phyloP scores from a whole-genome alignment of 2,329 filamentous ascomycete species.

The Mycocentrospora acerina region DNA sequence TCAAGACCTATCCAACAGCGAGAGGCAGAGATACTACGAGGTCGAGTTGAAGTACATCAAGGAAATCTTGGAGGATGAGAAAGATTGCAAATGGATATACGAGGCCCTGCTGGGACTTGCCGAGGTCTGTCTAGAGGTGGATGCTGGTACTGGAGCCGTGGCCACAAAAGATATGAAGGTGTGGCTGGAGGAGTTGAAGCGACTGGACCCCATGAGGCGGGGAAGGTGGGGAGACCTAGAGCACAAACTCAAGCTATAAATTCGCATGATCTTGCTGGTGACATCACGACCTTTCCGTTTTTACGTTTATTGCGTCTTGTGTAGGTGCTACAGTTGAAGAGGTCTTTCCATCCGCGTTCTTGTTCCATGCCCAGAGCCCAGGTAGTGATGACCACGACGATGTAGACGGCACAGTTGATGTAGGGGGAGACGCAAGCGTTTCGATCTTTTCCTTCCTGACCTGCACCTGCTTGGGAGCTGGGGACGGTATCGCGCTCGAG shows the following conservation, averaged over 20 bases:
- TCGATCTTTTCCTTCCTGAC: conserved; percentile 11
- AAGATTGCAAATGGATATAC: conserved; percentile 85
- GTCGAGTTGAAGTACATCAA: conserved; percentile 74
- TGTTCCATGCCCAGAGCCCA: conserved; percentile 38
- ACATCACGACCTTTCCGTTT: conserved; percentile 58
- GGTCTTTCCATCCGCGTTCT: conserved; percentile 43
- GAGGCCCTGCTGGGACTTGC: conserved; percentile 80
- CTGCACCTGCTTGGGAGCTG: conserved; percentile 11
- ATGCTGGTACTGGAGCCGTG: conserved; percentile 41
- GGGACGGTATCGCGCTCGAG: conserved; percentile 11
- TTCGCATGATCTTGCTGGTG: neutral
- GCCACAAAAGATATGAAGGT: conserved; percentile 48
- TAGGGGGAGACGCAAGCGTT: conserved; percentile 1
- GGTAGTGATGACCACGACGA: conserved; percentile 32
- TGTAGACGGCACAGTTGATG: conserved; percentile 1
- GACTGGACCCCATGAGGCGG: conserved; percentile 71
- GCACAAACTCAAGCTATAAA: conserved; percentile 46
- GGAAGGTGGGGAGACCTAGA: conserved; percentile 76
- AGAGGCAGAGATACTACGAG: conserved; percentile 66
- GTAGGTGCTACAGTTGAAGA: conserved; percentile 57
- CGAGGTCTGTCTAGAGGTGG: conserved; percentile 57
- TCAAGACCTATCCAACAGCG: conserved; percentile 60
- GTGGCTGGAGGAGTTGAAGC: conserved; percentile 65
- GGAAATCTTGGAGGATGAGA: conserved; percentile 65
- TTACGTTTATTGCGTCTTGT: conserved; percentile 64